Percentiles rank a stretch among this genome's conserved stretches.
phyloP scores from a whole-genome alignment of 2,329 filamentous ascomycete species.

The Coniochaeta pulveracea region DNA sequence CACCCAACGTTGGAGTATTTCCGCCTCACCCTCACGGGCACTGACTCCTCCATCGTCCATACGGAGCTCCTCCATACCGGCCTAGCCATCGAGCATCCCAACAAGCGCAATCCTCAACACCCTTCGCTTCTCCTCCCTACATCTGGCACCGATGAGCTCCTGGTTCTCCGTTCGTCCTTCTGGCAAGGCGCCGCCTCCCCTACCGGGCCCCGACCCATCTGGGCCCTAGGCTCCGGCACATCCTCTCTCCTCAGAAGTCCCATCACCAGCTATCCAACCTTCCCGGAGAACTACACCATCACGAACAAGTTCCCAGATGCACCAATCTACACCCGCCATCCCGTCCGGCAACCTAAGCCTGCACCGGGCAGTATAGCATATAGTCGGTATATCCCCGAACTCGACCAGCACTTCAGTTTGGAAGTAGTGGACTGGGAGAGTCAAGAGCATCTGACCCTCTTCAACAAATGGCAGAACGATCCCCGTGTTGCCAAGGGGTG shows the following conservation, averaged over 20 bases:
- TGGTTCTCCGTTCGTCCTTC: constrained; percentile 33
- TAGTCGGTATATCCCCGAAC: constrained; percentile 62
- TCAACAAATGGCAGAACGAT: constrained; percentile 71
- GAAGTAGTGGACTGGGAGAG: constrained; percentile 54
- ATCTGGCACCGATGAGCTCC: constrained; percentile 23
- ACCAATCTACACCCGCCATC: constrained; percentile 37
- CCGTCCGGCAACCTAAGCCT: constrained; percentile 58
- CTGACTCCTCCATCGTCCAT: constrained; percentile 21
- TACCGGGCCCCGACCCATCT: constrained; percentile 25
- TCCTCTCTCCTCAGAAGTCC: constrained; percentile 17
- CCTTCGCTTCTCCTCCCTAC: constrained; percentile 6
- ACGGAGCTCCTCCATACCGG: constrained; percentile 1
- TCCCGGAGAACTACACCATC: constrained; percentile 29
- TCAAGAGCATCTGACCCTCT: constrained; percentile 51
- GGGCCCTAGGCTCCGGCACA: constrained; percentile 21
- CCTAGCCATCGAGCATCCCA: constrained; percentile 18
- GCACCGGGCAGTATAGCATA: constrained; percentile 56
- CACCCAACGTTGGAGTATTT: constrained; percentile 31
- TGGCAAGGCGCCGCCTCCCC: constrained; percentile 12
- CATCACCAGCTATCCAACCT: constrained; percentile 22
- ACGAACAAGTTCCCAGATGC: constrained; percentile 33
- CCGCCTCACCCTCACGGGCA: constrained; percentile 26
- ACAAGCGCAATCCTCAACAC: constrained; percentile 17
- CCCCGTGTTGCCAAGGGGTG: constrained; percentile 64
- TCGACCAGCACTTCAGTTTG: constrained; percentile 64